phyloP scores from a whole-genome alignment of 129 eudicot genomes.

The Heracleum sosnowskyi region DNA sequence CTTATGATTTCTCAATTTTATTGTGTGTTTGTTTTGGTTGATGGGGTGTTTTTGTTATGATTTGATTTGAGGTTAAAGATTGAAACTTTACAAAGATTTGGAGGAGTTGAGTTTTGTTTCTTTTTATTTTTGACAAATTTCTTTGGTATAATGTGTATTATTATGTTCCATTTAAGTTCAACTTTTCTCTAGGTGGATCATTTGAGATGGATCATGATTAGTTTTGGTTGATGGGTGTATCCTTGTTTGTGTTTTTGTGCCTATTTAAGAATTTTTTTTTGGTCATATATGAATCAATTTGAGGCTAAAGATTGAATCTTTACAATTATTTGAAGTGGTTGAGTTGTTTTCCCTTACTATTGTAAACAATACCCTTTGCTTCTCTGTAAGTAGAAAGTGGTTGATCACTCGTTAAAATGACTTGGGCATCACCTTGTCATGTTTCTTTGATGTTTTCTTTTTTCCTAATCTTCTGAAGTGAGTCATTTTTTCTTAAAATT shows the following conservation, averaged over 20 bases:
- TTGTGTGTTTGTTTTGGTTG: too few relatives aligned
- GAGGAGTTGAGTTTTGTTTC: neutral
- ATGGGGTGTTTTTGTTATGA: too few relatives aligned
- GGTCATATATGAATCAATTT: slow-evolving; percentile 18
- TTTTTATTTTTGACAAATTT: neutral
- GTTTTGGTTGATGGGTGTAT: slow-evolving; percentile 10
- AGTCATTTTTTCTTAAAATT: neutral
- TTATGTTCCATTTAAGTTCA: neutral
- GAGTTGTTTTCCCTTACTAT: neutral
- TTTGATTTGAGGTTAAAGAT: slow-evolving; percentile 20
- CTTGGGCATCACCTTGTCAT: neutral
- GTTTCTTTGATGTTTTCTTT: neutral
- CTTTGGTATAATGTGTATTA: neutral
- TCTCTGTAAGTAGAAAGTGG: neutral
- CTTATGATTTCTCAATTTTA: neutral
- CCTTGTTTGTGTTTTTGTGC: neutral
- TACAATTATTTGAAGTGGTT: slow-evolving; percentile 8
- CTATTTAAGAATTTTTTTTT: neutral
- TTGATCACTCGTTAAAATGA: neutral
- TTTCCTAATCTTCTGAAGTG: neutral
- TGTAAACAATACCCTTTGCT: neutral
- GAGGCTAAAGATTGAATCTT: slow-evolving; percentile 20
- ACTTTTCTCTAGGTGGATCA: neutral
- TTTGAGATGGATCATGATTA: neutral
- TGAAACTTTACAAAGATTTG: slow-evolving; percentile 14